Evolutionary conservation across 148 eudicot species (phyloP).

Genomic region (Amaranthus palmeri): DNA sequence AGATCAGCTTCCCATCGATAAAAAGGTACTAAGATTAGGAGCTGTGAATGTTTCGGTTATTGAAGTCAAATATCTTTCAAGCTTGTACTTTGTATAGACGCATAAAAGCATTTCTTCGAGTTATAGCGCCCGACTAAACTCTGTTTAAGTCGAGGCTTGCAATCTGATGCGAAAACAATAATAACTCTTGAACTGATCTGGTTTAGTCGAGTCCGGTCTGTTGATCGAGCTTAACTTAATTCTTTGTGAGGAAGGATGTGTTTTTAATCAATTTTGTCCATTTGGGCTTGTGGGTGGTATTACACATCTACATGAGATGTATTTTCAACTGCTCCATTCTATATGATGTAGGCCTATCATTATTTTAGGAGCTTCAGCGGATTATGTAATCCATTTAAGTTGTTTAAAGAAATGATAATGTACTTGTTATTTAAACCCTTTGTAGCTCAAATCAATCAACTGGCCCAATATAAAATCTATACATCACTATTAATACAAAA

Average conservation of each 20-base stretch:
- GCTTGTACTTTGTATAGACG: constrained; percentile 2
- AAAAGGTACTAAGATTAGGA: background rate
- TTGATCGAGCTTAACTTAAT: background rate
- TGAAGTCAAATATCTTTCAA: background rate
- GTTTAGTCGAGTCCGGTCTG: background rate
- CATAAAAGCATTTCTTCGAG: background rate
- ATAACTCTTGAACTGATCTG: background rate
- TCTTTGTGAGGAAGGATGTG: background rate
- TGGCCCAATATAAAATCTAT: no score
- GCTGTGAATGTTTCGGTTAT: background rate
- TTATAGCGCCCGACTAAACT: constrained; percentile 9
- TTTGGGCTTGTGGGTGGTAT: background rate
- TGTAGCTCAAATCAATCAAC: no score
- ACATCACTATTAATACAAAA: no score
- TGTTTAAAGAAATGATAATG: no score
- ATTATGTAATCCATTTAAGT: no score
- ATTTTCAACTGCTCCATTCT: background rate
- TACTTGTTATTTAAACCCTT: no score
- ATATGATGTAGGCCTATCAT: background rate
- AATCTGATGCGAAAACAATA: background rate
- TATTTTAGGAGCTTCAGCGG: no score
- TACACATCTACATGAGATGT: no score
- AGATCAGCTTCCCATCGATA: background rate
- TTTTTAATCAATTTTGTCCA: no score
- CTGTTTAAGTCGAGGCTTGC: constrained; percentile 12